These are phyloP conservation scores for Penicillium sp. DNA, from an alignment of 2,329 filamentous ascomycete species.

Conservation along the genomic window DNA sequence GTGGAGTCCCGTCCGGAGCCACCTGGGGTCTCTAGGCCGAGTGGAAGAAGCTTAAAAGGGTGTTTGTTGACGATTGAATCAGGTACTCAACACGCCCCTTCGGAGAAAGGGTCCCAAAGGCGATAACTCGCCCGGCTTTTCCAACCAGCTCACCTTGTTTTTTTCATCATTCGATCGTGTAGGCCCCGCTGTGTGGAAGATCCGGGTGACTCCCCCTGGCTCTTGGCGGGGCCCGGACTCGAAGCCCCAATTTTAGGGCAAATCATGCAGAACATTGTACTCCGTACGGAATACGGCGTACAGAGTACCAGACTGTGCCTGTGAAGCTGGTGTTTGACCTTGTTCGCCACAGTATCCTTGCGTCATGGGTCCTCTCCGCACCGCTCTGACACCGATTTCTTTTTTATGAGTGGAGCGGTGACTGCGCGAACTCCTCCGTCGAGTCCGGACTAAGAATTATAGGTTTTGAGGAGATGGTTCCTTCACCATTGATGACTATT, in stretches of 20 bases:
- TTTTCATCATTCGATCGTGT: background rate
- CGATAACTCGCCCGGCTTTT: slow-evolving; percentile 4
- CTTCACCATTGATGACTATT: slow-evolving; percentile 9
- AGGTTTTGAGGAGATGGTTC: background rate
- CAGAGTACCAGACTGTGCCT: background rate
- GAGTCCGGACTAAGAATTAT: background rate
- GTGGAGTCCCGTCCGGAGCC: slow-evolving; percentile 12
- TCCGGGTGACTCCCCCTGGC: background rate
- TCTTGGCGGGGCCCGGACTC: background rate
- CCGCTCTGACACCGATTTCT: slow-evolving; percentile 9
- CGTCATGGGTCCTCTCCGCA: slow-evolving; percentile 3
- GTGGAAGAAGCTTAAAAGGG: slow-evolving; percentile 18
- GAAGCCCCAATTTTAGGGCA: slow-evolving; percentile 3
- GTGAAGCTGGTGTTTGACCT: background rate
- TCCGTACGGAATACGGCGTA: background rate
- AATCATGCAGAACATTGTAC: background rate
- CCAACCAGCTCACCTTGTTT: background rate
- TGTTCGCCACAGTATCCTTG: background rate
- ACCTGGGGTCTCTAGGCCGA: background rate
- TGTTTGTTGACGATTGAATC: background rate
- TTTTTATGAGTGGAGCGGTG: slow-evolving; percentile 6
- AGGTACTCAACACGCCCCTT: background rate
- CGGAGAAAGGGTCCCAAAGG: background rate
- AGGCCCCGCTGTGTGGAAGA: slow-evolving; percentile 9
- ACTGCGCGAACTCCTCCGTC: slow-evolving; percentile 8